Conservation (phyloP, 2,329 filamentous ascomycete genomes). For the Colletotrichum lupini region DNA sequence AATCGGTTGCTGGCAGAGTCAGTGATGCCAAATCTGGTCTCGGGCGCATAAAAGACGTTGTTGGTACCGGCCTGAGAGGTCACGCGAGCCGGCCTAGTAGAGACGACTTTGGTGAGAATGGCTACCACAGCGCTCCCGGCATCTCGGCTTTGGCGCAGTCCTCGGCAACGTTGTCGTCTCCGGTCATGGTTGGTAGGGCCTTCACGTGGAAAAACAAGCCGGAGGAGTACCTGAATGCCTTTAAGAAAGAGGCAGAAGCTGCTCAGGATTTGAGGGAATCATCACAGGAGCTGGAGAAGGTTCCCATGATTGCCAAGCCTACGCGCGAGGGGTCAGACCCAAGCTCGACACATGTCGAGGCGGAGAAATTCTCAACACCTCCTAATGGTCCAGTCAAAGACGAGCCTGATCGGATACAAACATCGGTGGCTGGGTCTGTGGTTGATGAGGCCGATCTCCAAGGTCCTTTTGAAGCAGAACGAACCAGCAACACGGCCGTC, state of each 20-base stretch:
- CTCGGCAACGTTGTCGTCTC: conserved; percentile 46
- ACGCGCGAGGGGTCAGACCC: conserved; percentile 13
- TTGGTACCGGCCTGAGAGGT: conserved; percentile 70
- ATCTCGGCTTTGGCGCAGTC: conserved; percentile 50
- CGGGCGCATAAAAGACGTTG: conserved; percentile 86
- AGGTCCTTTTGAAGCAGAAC: conserved; percentile 62
- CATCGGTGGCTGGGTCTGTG: conserved; percentile 69
- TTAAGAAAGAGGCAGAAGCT: conserved; percentile 32
- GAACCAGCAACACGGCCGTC: conserved; percentile 54
- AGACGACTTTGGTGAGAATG: conserved; percentile 61
- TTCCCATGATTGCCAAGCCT: background rate
- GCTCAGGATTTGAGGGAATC: conserved; percentile 14
- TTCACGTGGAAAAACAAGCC: conserved; percentile 75
- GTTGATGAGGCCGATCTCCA: conserved; percentile 70
- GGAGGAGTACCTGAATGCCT: conserved; percentile 61
- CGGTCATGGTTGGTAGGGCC: conserved; percentile 57
- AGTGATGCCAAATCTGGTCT: conserved; percentile 85
- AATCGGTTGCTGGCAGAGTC: conserved; percentile 81
- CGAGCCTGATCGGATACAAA: conserved; percentile 18
- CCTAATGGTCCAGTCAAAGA: conserved; percentile 23
- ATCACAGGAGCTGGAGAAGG: conserved; percentile 11
- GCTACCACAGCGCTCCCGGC: conserved; percentile 45
- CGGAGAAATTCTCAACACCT: conserved; percentile 8
- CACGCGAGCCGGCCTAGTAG: conserved; percentile 66
- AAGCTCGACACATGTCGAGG: conserved; percentile 17